Base-by-base conservation (phyloP, 441 rosid species). In the Populus hybrid region DNA sequence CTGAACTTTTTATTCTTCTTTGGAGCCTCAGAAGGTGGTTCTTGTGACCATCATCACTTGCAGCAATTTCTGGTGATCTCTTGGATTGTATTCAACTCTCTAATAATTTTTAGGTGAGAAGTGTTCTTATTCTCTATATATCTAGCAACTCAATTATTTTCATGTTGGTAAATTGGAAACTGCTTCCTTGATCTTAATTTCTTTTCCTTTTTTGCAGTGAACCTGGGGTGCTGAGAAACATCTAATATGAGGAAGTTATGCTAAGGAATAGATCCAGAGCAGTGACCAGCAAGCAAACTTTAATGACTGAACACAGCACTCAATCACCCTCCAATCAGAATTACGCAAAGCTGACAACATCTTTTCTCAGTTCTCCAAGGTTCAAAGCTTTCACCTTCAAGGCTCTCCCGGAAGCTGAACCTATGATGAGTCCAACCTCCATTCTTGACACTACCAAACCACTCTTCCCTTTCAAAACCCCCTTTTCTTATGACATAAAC, bases 191-290 rank as follows among this genome's bases (percentile, higher is more conserved):
- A 73, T 14, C 57, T 67, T 40, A 40, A 40, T 40, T 11, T 10
- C 35, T 74, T 34, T 8, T 72, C 26, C 35, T 61, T 10, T 77
- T 78, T 21, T 1, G 67, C 77, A 70, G 75, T 69, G 26, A 69
- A 40, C 50, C 24, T 35, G 53, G 10, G 9, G 77, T 12, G 35
- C 50, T 74, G 42, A 74, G 63, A 5, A 40, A 32, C 38, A 36
- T 71, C 74, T 42, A 10, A 53, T 32, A 71, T 12, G 50, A 76
- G 67, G 24, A 10, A 84, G 80, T 73, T 75, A 84, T 92, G 93
- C 86, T 91, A 71, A 87, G 91, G 85, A 85, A 84, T 77, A 88
- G 89, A 82, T 81, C 88, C 34, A 85, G 90, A 86, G 85, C 92
- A 82, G 87, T 85, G 80, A 80, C 89, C 32, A 86, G 82, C 73